Conservation (phyloP, 2,329 filamentous ascomycete genomes). For the Hysterium pulicare region DNA sequence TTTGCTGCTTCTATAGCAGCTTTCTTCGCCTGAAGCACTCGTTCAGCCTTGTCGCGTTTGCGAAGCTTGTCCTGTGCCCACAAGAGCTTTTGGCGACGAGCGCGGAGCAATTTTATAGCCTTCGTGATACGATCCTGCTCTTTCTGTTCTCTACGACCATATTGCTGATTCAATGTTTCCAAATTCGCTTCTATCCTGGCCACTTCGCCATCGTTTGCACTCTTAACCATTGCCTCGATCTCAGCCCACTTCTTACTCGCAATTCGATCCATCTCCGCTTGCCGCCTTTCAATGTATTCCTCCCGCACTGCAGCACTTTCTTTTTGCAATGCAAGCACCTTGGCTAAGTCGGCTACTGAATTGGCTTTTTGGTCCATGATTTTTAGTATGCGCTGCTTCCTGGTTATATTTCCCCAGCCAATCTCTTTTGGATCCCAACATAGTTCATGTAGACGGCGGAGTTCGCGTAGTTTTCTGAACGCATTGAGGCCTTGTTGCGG, state of each 20-base stretch:
- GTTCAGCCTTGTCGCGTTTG: not conserved
- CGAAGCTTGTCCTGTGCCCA: not conserved
- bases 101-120: not conserved
- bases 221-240: not conserved
- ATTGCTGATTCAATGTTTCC: not conserved
- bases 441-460: conserved; percentile 56
- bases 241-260: conserved; percentile 14
- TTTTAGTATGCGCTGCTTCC: conserved; percentile 43
- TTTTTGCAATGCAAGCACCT: conserved; percentile 51
- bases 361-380: conserved; percentile 66
- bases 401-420: conserved; percentile 42
- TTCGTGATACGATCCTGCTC: conserved; percentile 3
- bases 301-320: conserved; percentile 25
- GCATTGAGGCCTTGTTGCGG: conserved; percentile 50
- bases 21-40: not conserved
- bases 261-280: conserved; percentile 12
- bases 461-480: conserved; percentile 59
- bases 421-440: conserved; percentile 44
- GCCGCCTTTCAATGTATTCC: conserved; percentile 16
- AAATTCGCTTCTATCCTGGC: conserved; percentile 1
- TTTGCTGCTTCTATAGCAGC: not conserved
- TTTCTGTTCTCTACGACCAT: not conserved
- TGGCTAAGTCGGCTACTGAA: conserved; percentile 57
- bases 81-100: not conserved
- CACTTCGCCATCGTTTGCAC: conserved; percentile 1